Base-by-base conservation (phyloP, 176 grass and related monocot species). In the Poa annua region DNA sequence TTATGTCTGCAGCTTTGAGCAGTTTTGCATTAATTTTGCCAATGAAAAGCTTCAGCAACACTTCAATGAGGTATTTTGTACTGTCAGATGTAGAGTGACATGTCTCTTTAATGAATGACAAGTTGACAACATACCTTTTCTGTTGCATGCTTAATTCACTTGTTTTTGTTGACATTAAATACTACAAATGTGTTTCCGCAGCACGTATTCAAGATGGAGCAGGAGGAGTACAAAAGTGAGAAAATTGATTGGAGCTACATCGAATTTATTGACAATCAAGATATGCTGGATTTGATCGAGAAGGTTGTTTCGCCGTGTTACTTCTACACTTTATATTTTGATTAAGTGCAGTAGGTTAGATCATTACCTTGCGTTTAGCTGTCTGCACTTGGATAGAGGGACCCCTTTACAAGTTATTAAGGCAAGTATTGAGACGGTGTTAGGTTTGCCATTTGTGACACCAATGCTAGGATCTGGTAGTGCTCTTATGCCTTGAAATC, bases 181-280 rank as follows among this genome's bases (percentile, higher is more conserved):
- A 47, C 55, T 83, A 36, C 38, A 49, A 48, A 54, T 70, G 60
- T 84, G 44, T 82, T 92, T 41, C 38, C 35, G 81, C 96, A 98
- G 96, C 96, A 98, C 83, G 96, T 98, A 54, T 98, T 98, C 69
- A 98, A 98, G 85, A 95, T 98, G 96, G 96, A 98, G 79, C 96
- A 98, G 55, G 91, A 98, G 77, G 96, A 98, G 81, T 98, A 98
- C 84, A 95, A 90, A 83, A 93, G 90, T 7, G 96, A 98, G 78
- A 79, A 95, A 82, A 98, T 98, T 64, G 92, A 95, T 69, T 98
- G 96, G 96, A 98, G 96, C 86, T 98, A 98, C 81, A 98, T 98
- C 57, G 96, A 98, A 68, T 98, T 98, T 74, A 98, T 98, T 86
- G 96, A 98, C 83, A 98, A 98, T 88, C 96, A 98, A 85, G 96